Evolutionary conservation across 2,329 filamentous ascomycete genomes (phyloP).

Genomic region (Penicillium sp.): DNA sequence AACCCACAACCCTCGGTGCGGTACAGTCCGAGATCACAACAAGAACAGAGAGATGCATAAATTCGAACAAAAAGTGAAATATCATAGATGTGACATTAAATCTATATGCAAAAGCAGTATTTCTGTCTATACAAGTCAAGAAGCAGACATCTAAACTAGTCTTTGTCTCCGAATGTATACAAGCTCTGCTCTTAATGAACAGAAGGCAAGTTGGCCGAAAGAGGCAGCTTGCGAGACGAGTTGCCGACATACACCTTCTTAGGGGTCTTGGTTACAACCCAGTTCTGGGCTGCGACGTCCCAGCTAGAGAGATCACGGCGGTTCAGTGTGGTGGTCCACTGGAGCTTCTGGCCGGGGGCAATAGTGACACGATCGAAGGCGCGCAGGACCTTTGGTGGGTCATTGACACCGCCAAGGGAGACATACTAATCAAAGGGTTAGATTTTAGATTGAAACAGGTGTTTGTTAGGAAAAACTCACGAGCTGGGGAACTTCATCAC

Average conservation of each 20-base stretch:
- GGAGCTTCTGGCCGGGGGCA: constrained; percentile 64
- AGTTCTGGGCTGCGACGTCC: constrained; percentile 78
- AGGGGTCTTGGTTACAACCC: constrained; percentile 63
- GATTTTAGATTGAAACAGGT: background rate
- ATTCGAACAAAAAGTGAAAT: background rate
- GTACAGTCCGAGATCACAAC: too few relatives aligned
- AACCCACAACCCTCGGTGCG: too few relatives aligned
- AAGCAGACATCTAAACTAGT: background rate
- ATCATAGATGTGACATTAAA: background rate
- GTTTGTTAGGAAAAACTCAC: constrained; percentile 23
- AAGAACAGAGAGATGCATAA: background rate
- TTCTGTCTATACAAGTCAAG: constrained; percentile 3
- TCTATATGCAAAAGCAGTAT: constrained; percentile 3
- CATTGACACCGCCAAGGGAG: constrained; percentile 73
- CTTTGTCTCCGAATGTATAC: background rate
- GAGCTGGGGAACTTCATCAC: constrained; percentile 57
- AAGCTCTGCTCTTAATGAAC: constrained; percentile 19
- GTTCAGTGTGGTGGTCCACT: constrained; percentile 69
- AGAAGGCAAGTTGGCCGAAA: constrained; percentile 41
- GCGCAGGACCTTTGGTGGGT: constrained; percentile 67
- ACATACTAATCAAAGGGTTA: constrained; percentile 57
- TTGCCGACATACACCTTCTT: constrained; percentile 63
- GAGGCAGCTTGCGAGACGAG: constrained; percentile 58
- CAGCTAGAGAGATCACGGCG: constrained; percentile 85
- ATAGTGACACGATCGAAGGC: constrained; percentile 79